These are phyloP conservation scores for Emergomyces africanus DNA, from an alignment of 2,329 filamentous ascomycete species.

Conservation along the genomic window DNA sequence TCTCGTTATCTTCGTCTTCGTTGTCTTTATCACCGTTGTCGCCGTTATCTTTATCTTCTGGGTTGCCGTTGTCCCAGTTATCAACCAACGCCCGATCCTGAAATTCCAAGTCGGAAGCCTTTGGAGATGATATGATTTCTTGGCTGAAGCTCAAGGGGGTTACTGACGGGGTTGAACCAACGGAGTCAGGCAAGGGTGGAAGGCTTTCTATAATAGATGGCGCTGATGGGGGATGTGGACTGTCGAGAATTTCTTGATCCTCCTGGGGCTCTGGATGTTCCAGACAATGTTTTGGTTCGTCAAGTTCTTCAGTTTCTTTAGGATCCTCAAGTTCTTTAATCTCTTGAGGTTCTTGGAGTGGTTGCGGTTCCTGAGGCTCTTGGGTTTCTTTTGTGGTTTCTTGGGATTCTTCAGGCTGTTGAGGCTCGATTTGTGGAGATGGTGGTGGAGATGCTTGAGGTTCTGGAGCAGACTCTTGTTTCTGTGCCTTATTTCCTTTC, in stretches of 20 bases:
- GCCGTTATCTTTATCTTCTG: not conserved
- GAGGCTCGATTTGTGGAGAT: constrained; percentile 1
- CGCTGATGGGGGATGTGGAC: not conserved
- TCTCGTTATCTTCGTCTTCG: constrained; percentile 1
- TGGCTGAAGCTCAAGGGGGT: constrained; percentile 6
- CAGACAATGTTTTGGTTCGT: not conserved
- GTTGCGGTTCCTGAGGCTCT: not conserved
- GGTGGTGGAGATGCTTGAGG: not conserved
- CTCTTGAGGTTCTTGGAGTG: not conserved
- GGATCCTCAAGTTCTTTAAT: not conserved
- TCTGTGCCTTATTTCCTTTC: constrained; percentile 7
- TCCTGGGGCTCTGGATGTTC: not conserved
- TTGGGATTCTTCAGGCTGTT: constrained; percentile 9
- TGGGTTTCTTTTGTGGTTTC: not conserved
- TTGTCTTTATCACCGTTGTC: not conserved
- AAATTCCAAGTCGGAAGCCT: not conserved
- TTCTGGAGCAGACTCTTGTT: constrained; percentile 2
- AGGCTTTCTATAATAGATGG: constrained; percentile 12
- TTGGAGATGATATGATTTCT: constrained; percentile 1
- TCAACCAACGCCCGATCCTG: not conserved
- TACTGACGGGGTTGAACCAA: constrained; percentile 6
- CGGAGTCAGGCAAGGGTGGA: constrained; percentile 7
- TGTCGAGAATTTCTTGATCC: not conserved
- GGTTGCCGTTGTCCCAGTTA: not conserved
- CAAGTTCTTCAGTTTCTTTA: not conserved